phyloP scores from a whole-genome alignment of 2,329 filamentous ascomycete genomes.

The Colletotrichum tofieldiae region DNA sequence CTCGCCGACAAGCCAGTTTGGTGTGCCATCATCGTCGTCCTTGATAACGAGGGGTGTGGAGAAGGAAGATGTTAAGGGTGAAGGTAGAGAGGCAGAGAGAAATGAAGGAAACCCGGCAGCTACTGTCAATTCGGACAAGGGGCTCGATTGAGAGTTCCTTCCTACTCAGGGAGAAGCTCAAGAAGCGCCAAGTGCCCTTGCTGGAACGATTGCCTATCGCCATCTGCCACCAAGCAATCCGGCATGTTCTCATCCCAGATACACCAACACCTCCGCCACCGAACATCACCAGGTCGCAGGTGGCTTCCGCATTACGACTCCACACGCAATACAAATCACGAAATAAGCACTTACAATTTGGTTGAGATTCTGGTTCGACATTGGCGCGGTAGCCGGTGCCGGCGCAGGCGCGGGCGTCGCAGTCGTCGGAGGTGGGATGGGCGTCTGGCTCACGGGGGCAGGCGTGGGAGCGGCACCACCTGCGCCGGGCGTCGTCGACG shows the following conservation, averaged over 20 bases:
- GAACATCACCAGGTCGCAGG: background rate
- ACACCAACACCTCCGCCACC: background rate
- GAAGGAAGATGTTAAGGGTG: background rate
- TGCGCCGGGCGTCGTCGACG: constrained; percentile 27
- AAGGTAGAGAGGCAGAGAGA: background rate
- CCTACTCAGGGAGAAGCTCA: background rate
- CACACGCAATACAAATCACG: background rate
- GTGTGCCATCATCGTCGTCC: background rate
- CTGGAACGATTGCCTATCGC: background rate
- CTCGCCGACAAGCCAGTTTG: background rate
- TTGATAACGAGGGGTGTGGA: background rate
- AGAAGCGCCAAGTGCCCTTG: background rate
- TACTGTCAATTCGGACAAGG: background rate
- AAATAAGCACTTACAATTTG: constrained; percentile 82
- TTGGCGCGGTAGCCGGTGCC: constrained; percentile 55
- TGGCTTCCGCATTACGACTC: background rate
- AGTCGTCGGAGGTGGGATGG: constrained; percentile 44
- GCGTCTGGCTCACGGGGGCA: constrained; percentile 48
- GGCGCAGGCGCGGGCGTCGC: constrained; percentile 42
- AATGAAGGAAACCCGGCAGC: background rate
- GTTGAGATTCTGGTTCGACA: constrained; percentile 92
- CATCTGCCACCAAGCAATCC: background rate
- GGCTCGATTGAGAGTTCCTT: background rate
- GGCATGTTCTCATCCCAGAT: background rate
- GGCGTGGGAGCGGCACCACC: constrained; percentile 50